Evolutionary conservation across 1,139 yeast genomes (phyloP).

Genomic region (Candida albicans): DNA sequence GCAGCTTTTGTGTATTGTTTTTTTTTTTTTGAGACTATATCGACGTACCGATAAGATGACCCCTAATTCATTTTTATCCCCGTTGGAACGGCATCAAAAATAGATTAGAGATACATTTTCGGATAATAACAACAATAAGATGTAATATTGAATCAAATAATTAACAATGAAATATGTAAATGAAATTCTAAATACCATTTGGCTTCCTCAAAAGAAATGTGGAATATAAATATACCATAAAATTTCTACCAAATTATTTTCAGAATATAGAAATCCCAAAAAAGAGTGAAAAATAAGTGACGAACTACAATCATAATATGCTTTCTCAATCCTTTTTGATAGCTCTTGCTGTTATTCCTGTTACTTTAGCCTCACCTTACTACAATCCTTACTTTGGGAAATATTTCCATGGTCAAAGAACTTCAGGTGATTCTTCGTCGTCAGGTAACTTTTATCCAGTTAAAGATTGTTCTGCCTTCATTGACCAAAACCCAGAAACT

Average conservation of each 20-base stretch:
- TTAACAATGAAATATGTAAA: no score
- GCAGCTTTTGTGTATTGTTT: neutral
- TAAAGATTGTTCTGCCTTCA: conserved; percentile 12
- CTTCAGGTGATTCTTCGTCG: conserved; percentile 14
- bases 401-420: conserved; percentile 14
- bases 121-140: no score
- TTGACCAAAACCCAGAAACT: conserved; percentile 8
- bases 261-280: no score
- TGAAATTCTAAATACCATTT: no score
- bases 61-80: neutral
- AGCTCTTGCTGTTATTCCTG: conserved; percentile 5
- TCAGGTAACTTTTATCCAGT: conserved; percentile 13
- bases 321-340: conserved; percentile 1
- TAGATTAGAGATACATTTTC: neutral
- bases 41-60: neutral
- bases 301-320: neutral
- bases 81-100: neutral
- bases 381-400: conserved; percentile 14
- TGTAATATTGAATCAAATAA: no score
- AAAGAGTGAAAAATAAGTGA: no score
- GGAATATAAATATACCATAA: no score
- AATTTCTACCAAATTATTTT: no score
- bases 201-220: no score
- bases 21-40: neutral
- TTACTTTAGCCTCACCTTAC: conserved; percentile 10